Base-by-base conservation (phyloP, 371 early-diverging fungal species). In the Mortierella sp. region DNA sequence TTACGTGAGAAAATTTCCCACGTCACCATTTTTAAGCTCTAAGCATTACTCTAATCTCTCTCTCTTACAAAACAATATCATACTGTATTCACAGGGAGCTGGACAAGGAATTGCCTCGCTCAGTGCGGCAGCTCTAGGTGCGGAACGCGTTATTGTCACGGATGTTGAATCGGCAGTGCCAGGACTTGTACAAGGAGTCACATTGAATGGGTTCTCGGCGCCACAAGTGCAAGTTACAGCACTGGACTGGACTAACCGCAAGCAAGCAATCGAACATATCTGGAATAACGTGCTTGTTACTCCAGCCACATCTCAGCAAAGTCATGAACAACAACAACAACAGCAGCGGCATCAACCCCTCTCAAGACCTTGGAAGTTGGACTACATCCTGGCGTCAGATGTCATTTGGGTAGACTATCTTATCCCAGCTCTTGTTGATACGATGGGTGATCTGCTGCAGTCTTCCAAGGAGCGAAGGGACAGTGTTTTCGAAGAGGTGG, bases 381-480 rank as follows among this genome's bases (percentile, higher is more conserved):
- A 88, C 65, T 79, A 77, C 35, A 85, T 88, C 26, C 49, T 88
- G 24, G 88, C 87, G n/a, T 74, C 87, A 4, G 88, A 88, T 63
- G 86, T 88, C 26, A 78, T 88, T 9, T 88, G 88, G 88, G 86
- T 88, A 1, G 86, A 86, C 47, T 83, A 78, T 49, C 64, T 88
- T 64, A 76, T 87, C 35, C 78, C 79, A 37, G 83, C 81, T 4
- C 73, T 88, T 24, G 72, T 85, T 22, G 78, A 84, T 28, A 84
- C 85, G 8, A 73, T 87, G 40, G 55, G 65, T 2, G 81, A 75
- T 59, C 49, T 73, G 30, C 45, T 78, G 22, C 55, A 67, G 3
- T 14, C 49, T 40, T 49, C 66, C 1, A 68, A 52, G 20, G 62
- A 65, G 35, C 55, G 68, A 32, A 64, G 66, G 16, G 69, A 77